These are phyloP conservation scores for Parathielavia appendiculata DNA, from an alignment of 495 filamentous ascomycete species.

Conservation along the genomic window DNA sequence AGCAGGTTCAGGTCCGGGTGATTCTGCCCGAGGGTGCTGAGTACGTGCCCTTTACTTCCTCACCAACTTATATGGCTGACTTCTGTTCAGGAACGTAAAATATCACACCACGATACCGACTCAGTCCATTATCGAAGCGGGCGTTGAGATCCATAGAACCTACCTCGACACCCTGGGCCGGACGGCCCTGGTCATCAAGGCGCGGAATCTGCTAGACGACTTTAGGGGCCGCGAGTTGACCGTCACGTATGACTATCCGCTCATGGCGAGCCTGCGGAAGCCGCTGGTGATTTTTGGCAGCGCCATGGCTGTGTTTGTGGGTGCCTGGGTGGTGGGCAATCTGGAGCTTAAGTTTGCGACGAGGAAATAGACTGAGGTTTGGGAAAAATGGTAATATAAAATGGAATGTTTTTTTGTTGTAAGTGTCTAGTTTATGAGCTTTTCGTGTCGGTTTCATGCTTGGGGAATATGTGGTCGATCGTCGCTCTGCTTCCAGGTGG, in stretches of 20 bases:
- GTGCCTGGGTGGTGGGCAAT: conserved; percentile 69
- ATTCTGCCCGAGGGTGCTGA: conserved; percentile 87
- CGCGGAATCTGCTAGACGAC: conserved; percentile 83
- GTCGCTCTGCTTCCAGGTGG: background rate
- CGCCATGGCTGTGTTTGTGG: conserved; percentile 65
- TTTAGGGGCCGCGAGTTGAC: conserved; percentile 72
- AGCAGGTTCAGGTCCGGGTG: conserved; percentile 71
- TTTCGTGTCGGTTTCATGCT: conserved; percentile 5
- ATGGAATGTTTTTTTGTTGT: conserved; percentile 7
- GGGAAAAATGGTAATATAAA: conserved; percentile 16
- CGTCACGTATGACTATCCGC: conserved; percentile 83
- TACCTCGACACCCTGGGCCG: conserved; percentile 94
- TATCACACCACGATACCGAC: conserved; percentile 58
- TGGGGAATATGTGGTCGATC: background rate
- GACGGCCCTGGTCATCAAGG: conserved; percentile 73
- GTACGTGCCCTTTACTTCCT: conserved; percentile 48
- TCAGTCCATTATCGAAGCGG: conserved; percentile 55
- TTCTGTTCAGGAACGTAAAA: conserved; percentile 55
- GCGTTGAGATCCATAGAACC: conserved; percentile 52
- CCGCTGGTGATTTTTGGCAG: conserved; percentile 78
- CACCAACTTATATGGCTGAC: background rate
- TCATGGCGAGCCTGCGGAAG: conserved; percentile 73
- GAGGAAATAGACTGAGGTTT: conserved; percentile 26
- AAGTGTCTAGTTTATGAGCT: background rate
- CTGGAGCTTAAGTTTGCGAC: conserved; percentile 56